phyloP scores from a whole-genome alignment of 768 basidiomycete species.

The Suillus lakei region DNA sequence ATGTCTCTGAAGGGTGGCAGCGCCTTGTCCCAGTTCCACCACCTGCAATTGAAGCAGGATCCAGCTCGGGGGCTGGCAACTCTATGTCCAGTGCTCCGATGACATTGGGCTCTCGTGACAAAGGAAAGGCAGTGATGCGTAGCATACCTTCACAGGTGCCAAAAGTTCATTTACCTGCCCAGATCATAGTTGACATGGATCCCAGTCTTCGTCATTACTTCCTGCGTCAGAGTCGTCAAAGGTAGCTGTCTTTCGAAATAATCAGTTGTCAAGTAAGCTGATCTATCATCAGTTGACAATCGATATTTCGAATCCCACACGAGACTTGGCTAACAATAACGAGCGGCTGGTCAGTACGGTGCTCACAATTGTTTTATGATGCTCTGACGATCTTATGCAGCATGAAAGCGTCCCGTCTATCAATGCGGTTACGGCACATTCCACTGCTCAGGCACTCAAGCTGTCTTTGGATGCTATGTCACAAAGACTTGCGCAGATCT shows the following conservation, averaged over 20 bases:
- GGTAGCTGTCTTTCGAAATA: constrained; percentile 22
- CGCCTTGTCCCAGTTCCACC: constrained; percentile 41
- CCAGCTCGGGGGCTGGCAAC: not conserved
- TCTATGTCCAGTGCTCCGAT: not conserved
- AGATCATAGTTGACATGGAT: not conserved
- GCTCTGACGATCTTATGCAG: constrained; percentile 21
- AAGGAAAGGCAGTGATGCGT: constrained; percentile 17
- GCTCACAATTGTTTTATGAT: not conserved
- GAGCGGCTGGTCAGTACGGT: constrained; percentile 19
- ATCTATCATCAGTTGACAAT: constrained; percentile 23
- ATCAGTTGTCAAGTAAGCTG: constrained; percentile 12
- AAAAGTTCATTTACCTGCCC: no score
- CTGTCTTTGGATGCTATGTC: constrained; percentile 56
- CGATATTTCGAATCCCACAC: constrained; percentile 19
- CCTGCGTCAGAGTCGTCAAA: constrained; percentile 28
- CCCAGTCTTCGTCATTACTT: constrained; percentile 32
- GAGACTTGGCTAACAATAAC: constrained; percentile 21
- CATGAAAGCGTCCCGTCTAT: constrained; percentile 17
- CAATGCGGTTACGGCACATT: constrained; percentile 19
- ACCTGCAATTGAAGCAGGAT: constrained; percentile 5
- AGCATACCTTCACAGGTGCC: constrained; percentile 28
- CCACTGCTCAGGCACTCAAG: constrained; percentile 55
- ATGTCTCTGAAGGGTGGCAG: constrained; percentile 58
- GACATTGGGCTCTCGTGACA: constrained; percentile 13
- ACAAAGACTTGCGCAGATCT: constrained; percentile 50